Base-by-base conservation (phyloP, 352 stramenopile species). In the Phytophthora pinifolia region DNA sequence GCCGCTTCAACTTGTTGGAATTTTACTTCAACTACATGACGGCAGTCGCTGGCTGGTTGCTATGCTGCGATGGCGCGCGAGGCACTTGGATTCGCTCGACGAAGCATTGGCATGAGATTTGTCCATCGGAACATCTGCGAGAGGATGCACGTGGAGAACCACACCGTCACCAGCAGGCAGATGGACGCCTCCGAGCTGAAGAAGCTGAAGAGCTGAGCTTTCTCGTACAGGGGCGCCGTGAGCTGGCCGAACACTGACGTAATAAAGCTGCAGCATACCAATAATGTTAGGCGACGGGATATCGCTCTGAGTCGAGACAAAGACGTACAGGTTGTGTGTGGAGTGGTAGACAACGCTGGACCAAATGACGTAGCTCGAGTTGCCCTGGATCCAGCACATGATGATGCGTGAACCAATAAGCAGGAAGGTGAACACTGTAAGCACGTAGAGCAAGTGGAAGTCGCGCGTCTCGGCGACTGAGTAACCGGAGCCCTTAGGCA, bases 331-430 rank as follows among this genome's bases (percentile, higher is more conserved):
- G 31, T 89, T 92, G 67, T 94, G 85, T 12, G 83, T 88, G 17
- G 85, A 72, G 58, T 93, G 85, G 65, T 94, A 94, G 35, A 94
- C 65, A 47, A 88, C 81, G 57, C 83, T 93, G 5, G 85, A 92
- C 85, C 85, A 94, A 67, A 94, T 93, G 55, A 92, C 76, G 65
- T 91, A 90, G 74, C 76, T 85, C 33, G 85, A 89, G 51, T 92
- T 92, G 68, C 85, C 85, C 61, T 94, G 85, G 54, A 94, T 93
- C 85, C 85, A 94, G 72, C 85, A 93, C 85, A 94, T 94, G 62
- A 91, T 94, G 68, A 94, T 90, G 38, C 85, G 85, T 20, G 85
- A 89, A 13, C 85, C 85, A 18, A 94, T 68, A 15, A 93, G 67
- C 44, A 94, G 58, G 1, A 93, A 63, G 22, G 83, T 94, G 47